A percentile compares a stretch with the other conserved stretches of the same genome.
Evolutionary conservation across 192 early-diverging fungal genomes (phyloP).

Genomic region (Nowakowskiella sp.): DNA sequence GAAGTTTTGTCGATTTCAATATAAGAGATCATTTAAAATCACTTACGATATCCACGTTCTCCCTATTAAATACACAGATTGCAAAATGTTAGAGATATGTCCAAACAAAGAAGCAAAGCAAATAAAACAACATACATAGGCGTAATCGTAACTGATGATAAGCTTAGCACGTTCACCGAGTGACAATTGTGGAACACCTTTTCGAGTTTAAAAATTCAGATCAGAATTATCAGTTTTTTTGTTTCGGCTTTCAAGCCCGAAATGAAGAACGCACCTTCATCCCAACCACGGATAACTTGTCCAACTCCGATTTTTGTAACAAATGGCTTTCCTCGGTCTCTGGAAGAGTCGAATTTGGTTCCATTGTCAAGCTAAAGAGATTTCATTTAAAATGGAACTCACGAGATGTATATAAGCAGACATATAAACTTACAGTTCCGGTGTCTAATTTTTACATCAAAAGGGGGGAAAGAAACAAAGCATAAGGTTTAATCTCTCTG

Average conservation of each 20-base stretch:
- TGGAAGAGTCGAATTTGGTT: conserved; percentile 79
- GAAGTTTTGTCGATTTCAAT: no score
- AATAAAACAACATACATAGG: conserved; percentile 11
- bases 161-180: conserved; percentile 82
- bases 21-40: no score
- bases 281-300: conserved; percentile 85
- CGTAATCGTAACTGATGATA: conserved; percentile 73
- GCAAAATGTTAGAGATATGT: background rate
- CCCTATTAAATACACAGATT: background rate
- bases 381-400: conserved; percentile 29
- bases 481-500: background rate
- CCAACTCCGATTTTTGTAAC: conserved; percentile 83
- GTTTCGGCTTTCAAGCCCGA: no score
- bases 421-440: conserved; percentile 27
- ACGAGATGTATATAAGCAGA: conserved; percentile 5
- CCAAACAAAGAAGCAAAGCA: conserved; percentile 2
- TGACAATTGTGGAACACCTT: conserved; percentile 91
- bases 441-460: conserved; percentile 14
- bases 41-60: no score
- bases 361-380: conserved; percentile 61
- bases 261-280: no score
- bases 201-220: no score
- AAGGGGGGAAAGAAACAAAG: background rate
- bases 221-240: no score
- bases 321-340: conserved; percentile 79